A percentile compares a stretch with the other conserved stretches of the same genome.
Conservation (phyloP, 2,329 filamentous ascomycete genomes). For the Verticillium nonalfalfae region DNA sequence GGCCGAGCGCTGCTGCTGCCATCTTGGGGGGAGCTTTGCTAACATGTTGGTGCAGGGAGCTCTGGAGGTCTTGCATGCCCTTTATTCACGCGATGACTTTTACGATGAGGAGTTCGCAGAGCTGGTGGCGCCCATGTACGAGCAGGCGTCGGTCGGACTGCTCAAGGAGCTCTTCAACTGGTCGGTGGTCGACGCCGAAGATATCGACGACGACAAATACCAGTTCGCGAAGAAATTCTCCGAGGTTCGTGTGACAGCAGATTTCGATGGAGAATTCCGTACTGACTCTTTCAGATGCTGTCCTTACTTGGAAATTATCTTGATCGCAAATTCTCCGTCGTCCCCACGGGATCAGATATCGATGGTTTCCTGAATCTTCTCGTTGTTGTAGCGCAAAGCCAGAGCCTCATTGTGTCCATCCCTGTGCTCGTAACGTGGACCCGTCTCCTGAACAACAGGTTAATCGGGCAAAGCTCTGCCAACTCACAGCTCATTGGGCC, state of each 20-base stretch:
- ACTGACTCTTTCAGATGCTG: conserved; percentile 53
- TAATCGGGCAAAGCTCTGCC: conserved; percentile 59
- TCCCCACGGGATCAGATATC: conserved; percentile 60
- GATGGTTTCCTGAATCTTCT: conserved; percentile 74
- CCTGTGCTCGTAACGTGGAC: conserved; percentile 89
- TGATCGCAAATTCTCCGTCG: conserved; percentile 64
- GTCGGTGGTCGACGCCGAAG: conserved; percentile 71
- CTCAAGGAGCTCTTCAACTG: conserved; percentile 72
- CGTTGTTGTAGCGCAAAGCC: conserved; percentile 71
- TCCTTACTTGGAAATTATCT: conserved; percentile 81
- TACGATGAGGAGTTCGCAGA: conserved; percentile 71
- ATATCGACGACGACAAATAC: conserved; percentile 89
- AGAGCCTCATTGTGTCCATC: conserved; percentile 88
- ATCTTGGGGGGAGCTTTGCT: neutral
- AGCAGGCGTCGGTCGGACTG: conserved; percentile 61
- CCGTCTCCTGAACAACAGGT: conserved; percentile 65
- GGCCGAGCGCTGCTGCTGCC: neutral
- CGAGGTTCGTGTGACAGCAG: conserved; percentile 52
- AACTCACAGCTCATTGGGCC: conserved; percentile 62
- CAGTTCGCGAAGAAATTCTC: conserved; percentile 89
- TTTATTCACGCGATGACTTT: conserved; percentile 71
- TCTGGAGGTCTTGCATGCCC: conserved; percentile 74
- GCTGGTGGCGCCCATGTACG: conserved; percentile 75
- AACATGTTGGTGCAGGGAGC: conserved; percentile 47
- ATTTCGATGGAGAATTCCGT: neutral